phyloP scores from a whole-genome alignment of 441 rosid genomes.

The Pelargonium citronellum region DNA sequence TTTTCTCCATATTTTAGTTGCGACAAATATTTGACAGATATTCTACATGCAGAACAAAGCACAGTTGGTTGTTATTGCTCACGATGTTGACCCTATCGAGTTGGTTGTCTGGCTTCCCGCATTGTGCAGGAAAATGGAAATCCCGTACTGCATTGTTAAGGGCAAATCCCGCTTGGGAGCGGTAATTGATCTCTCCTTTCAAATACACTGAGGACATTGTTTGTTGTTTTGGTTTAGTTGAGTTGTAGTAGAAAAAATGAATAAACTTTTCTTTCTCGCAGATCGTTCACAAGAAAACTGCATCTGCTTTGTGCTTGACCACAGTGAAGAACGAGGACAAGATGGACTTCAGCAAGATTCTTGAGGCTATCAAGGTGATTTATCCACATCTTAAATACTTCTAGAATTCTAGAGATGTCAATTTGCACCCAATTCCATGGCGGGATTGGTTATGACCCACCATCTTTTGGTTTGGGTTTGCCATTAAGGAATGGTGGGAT shows the following conservation, averaged over 20 bases:
- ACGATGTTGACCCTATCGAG: conserved; percentile 91
- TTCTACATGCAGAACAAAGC: conserved; percentile 63
- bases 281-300: conserved; percentile 90
- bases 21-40: neutral
- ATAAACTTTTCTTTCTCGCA: conserved; percentile 15
- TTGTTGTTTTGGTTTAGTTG: neutral
- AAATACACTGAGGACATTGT: neutral
- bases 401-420: too few species aligned
- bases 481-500: too few species aligned
- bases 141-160: conserved; percentile 87
- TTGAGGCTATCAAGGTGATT: conserved; percentile 73
- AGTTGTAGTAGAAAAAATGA: neutral
- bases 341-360: conserved; percentile 65
- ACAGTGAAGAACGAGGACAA: conserved; percentile 77
- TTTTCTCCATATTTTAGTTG: neutral
- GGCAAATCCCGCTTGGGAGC: conserved; percentile 86
- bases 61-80: conserved; percentile 81
- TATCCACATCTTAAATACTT: too few species aligned
- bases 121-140: conserved; percentile 88
- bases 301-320: conserved; percentile 68
- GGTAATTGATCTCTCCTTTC: conserved; percentile 28
- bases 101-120: conserved; percentile 91
- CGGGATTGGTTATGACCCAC: too few species aligned
- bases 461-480: too few species aligned
- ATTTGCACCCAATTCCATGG: too few species aligned